Conservation (phyloP, 768 basidiomycete species). For the Myochromella boudieri region DNA sequence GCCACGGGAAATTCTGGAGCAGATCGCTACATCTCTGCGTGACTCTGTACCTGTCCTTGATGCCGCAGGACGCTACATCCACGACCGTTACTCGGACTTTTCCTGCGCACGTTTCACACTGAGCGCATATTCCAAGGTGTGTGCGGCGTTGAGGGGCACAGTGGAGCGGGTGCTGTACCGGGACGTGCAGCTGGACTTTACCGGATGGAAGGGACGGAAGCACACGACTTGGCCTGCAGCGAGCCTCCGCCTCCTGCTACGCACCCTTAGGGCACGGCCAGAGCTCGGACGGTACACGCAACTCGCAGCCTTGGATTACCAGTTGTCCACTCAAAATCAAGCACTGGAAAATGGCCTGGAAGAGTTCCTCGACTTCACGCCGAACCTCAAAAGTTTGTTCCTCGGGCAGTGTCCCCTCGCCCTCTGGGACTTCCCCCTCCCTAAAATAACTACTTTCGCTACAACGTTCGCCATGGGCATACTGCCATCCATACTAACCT, state of each 20-base stretch:
- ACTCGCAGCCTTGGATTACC: constrained; percentile 26
- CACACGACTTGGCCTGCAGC: constrained; percentile 27
- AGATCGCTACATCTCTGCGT: constrained; percentile 23
- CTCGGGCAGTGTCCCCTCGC: constrained; percentile 27
- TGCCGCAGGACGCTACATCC: constrained; percentile 25
- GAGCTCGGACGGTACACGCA: constrained; percentile 22
- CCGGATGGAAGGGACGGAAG: constrained; percentile 30
- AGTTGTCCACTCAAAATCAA: constrained; percentile 19
- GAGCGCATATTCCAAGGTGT: constrained; percentile 24
- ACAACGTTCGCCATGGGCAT: constrained; percentile 28
- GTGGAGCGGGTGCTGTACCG: constrained; percentile 28
- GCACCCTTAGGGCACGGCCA: constrained; percentile 24
- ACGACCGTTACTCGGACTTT: constrained; percentile 27
- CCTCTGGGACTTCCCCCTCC: constrained; percentile 23
- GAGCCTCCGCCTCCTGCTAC: constrained; percentile 24
- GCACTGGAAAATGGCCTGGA: constrained; percentile 22
- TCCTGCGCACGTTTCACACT: constrained; percentile 23
- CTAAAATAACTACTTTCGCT: constrained; percentile 23
- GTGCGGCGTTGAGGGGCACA: constrained; percentile 17
- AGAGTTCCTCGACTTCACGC: constrained; percentile 21
- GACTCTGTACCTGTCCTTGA: constrained; percentile 18
- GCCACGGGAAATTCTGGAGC: constrained; percentile 27
- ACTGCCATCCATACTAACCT: constrained; percentile 22
- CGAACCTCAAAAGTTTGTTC: constrained; percentile 24
- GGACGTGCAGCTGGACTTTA: constrained; percentile 28